Conservation (phyloP, 164 flowering plant species). For the Saururus chinensis region DNA sequence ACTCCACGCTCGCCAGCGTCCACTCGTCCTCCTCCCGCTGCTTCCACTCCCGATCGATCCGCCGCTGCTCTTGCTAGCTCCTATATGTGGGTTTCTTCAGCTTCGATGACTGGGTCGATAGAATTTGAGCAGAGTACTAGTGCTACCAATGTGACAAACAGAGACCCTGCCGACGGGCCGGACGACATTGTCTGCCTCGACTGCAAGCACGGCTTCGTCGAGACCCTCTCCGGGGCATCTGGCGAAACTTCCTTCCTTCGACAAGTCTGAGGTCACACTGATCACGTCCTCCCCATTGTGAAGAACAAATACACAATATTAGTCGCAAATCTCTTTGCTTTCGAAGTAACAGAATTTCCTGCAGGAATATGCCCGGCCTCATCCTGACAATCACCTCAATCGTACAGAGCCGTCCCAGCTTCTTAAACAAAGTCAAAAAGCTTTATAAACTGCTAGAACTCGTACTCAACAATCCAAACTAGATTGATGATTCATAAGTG, state of each 20-base stretch:
- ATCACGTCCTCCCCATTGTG: too few species aligned
- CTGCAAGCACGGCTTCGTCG: too few species aligned
- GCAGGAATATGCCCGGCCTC: not conserved
- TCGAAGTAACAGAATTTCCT: not conserved
- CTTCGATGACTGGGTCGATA: constrained; percentile 15
- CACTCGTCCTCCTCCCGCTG: constrained; percentile 67
- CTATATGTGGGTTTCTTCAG: constrained; percentile 31
- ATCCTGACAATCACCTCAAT: not conserved
- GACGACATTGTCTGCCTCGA: too few species aligned
- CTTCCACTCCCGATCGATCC: constrained; percentile 44
- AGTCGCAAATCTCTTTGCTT: not conserved
- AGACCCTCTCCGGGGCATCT: too few species aligned
- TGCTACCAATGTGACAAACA: too few species aligned
- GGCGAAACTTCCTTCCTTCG: too few species aligned
- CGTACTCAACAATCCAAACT: not conserved
- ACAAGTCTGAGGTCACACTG: too few species aligned
- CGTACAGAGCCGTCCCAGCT: not conserved
- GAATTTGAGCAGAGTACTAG: too few species aligned
- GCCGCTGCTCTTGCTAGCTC: constrained; percentile 57
- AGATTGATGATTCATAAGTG: too few species aligned
- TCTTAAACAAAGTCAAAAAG: not conserved
- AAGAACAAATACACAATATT: too few species aligned
- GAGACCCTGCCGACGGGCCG: too few species aligned
- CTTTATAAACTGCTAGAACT: not conserved
- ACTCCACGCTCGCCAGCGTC: constrained; percentile 47